These are phyloP conservation scores for Populus tomentosa DNA, from an alignment of 441 rosid genomes.

Conservation along the genomic window DNA sequence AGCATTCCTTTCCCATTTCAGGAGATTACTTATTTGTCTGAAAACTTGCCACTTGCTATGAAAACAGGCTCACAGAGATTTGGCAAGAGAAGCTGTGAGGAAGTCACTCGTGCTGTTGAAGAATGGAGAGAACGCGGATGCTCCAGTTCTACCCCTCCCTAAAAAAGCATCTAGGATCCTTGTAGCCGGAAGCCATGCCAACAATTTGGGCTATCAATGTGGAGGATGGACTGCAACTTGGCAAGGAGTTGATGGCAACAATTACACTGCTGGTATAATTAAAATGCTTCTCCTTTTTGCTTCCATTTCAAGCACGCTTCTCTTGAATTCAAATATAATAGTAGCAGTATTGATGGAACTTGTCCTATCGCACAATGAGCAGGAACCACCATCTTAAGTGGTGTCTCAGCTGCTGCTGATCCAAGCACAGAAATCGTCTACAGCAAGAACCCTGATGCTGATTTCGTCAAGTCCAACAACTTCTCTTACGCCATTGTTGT, in stretches of 20 bases:
- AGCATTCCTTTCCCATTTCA: background rate
- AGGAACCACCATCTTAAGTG: constrained; percentile 57
- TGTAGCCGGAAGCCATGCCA: constrained; percentile 54
- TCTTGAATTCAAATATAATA: background rate
- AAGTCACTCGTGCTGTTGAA: constrained; percentile 53
- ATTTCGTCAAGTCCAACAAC: constrained; percentile 32
- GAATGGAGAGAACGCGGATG: constrained; percentile 32
- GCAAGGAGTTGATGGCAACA: constrained; percentile 55
- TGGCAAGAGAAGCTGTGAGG: constrained; percentile 62
- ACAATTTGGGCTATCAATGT: constrained; percentile 60
- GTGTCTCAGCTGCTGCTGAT: constrained; percentile 36
- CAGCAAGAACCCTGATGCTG: constrained; percentile 32
- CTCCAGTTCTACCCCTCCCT: constrained; percentile 46
- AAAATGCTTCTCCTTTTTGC: background rate
- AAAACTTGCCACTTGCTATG: background rate
- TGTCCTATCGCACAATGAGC: background rate
- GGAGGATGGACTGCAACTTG: constrained; percentile 68
- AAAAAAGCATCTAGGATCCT: constrained; percentile 44
- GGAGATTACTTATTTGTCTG: background rate
- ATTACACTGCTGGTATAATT: constrained; percentile 40
- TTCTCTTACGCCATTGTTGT: constrained; percentile 54
- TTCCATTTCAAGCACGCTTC: background rate
- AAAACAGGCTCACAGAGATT: constrained; percentile 43
- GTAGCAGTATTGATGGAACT: background rate
- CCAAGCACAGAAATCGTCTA: constrained; percentile 35